These are phyloP conservation scores for Beauveria scarabaeidicola DNA, from an alignment of 2,329 filamentous ascomycete species.

Conservation along the genomic window DNA sequence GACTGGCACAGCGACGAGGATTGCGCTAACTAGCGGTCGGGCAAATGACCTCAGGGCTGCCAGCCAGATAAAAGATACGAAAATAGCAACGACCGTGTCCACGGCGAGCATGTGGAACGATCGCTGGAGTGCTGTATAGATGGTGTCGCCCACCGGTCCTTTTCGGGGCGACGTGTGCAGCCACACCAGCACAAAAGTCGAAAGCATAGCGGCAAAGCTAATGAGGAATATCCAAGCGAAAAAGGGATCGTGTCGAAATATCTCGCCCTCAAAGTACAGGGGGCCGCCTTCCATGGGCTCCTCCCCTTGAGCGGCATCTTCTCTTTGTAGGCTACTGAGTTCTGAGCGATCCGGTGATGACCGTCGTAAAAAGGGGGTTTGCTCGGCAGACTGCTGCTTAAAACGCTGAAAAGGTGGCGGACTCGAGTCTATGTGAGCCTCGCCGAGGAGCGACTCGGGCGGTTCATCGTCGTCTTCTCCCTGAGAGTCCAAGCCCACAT, in stretches of 20 bases:
- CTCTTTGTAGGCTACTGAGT: constrained; percentile 28
- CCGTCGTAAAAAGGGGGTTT: constrained; percentile 32
- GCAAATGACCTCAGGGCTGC: constrained; percentile 82
- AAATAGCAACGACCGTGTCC: constrained; percentile 82
- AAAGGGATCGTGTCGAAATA: constrained; percentile 78
- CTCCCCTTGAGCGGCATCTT: constrained; percentile 30
- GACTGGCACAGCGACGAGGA: constrained; percentile 76
- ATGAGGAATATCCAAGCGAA: constrained; percentile 89
- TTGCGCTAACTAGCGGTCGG: constrained; percentile 68
- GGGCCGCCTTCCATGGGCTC: constrained; percentile 34
- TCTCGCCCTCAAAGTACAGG: constrained; percentile 53
- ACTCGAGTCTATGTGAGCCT: constrained; percentile 41
- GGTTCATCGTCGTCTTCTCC: constrained; percentile 46
- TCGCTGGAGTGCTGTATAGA: constrained; percentile 79
- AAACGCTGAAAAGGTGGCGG: constrained; percentile 58
- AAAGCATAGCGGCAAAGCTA: constrained; percentile 71
- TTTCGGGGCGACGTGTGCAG: constrained; percentile 73
- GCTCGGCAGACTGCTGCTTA: constrained; percentile 27
- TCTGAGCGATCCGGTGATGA: constrained; percentile 41
- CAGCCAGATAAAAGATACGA: constrained; percentile 86
- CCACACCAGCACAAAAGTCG: constrained; percentile 82
- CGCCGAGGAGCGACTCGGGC: constrained; percentile 50
- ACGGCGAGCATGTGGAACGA: constrained; percentile 86
- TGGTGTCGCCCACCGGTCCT: constrained; percentile 77
- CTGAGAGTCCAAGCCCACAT: constrained; percentile 71